Evolutionary conservation across 2,329 filamentous ascomycete species (phyloP), one percentile per base, ranked within the genome.

Genomic region (Cladobotryum mycophilum): DNA sequence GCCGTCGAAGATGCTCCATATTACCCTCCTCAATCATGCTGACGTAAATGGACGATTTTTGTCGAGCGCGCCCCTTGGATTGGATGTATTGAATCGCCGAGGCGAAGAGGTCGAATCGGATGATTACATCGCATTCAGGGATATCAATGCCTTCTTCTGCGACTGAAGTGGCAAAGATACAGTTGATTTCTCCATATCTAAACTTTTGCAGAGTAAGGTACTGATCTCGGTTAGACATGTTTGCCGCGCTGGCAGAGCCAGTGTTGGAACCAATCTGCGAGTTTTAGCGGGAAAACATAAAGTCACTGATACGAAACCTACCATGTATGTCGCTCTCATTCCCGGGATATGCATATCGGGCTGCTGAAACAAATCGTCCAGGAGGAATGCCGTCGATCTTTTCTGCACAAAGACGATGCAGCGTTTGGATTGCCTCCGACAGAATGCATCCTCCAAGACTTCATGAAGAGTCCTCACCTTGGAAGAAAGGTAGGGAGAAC

Each of bases 81-180:
- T 99, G 93, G 17, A 97, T 84, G 63, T 96, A 97, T 62, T 95
- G 88, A 47, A 97, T 97, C 67, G 96, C 83, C 0, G 92, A 96
- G 11, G 79, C 76, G 67, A 90, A 96, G 2, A 95, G 78, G 63
- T 97, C 89, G 61, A 96, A 99, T 2, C 91, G 71, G 53, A 87
- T 74, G 30, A 86, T 73, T 1, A 85, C 64, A 56, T 86, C 85
- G 64, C 83, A 86, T 49, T 84, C 80, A 0, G 83, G 82, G 44
- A 86, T 79, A 58, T 86, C 83, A 12, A 86, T 75, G 1, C 83
- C 83, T 61, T 86, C 83, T 59, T 86, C 83, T 0, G 79, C 82
- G 2, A 86, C 79, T 1, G 82, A 82, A 0, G 83, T 86, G 2
- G 83, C 79, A 59, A 87, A 80, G 1, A 87, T 69, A 55, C 83